Conservation (phyloP, 176 grass and related monocot species). For the Rhynchospora pubera region DNA sequence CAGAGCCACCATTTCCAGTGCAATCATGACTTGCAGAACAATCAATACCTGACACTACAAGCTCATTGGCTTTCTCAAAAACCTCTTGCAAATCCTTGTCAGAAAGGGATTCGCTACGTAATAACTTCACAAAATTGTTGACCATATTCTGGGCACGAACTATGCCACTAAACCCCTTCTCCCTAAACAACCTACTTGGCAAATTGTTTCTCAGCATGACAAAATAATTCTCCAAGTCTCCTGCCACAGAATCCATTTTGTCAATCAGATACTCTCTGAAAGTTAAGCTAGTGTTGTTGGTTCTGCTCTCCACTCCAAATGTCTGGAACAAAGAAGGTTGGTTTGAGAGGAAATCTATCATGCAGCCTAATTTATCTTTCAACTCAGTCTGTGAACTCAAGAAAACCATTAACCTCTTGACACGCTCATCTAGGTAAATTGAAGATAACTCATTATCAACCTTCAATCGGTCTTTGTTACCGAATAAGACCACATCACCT, state of each 20-base stretch:
- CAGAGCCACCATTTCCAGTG: slow-evolving; percentile 19
- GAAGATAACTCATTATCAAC: slow-evolving; percentile 36
- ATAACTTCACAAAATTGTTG: slow-evolving; percentile 30
- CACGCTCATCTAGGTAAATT: slow-evolving; percentile 65
- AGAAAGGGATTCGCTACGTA: slow-evolving; percentile 29
- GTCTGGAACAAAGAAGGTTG: slow-evolving; percentile 37
- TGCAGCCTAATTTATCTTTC: slow-evolving; percentile 40
- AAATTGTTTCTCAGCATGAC: slow-evolving; percentile 45
- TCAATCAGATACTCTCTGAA: slow-evolving; percentile 42
- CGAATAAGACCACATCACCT: slow-evolving; percentile 73
- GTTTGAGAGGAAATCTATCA: slow-evolving; percentile 40
- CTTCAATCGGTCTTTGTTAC: slow-evolving; percentile 66
- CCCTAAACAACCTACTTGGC: slow-evolving; percentile 33
- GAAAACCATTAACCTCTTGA: slow-evolving; percentile 33
- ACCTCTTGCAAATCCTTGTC: slow-evolving; percentile 39
- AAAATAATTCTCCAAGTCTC: slow-evolving; percentile 32
- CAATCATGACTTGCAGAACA: background rate
- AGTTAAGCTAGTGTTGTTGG: slow-evolving; percentile 10
- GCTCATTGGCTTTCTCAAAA: slow-evolving; percentile 30
- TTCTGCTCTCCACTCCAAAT: slow-evolving; percentile 14
- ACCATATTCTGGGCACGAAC: slow-evolving; percentile 34
- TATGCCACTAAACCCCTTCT: slow-evolving; percentile 38
- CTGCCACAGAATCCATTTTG: slow-evolving; percentile 31
- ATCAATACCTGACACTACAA: slow-evolving; percentile 25
- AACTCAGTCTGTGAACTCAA: slow-evolving; percentile 39